Base-by-base conservation (phyloP, 1,139 yeast species). In the Lodderomyces pseudojiufengensis region DNA sequence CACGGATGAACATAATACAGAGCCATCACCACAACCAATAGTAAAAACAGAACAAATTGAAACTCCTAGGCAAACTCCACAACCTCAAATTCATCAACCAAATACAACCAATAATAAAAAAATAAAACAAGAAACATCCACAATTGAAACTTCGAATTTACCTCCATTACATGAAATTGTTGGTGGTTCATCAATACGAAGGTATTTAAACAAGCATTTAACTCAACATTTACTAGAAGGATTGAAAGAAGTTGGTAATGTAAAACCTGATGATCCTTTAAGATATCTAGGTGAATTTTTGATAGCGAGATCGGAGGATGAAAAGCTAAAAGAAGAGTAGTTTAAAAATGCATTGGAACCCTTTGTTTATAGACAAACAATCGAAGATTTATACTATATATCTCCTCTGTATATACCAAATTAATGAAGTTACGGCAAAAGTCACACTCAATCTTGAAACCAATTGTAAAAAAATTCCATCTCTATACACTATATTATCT, bases 141-240 rank as follows among this genome's bases (percentile, higher is more conserved):
- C n/a, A n/a, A 12, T 10, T 20, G 13, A 10, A 23, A 22, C 16
- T 20, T 7, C 31, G 8, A 33, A 36, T 9, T 36, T 41, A 23
- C 47, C 45, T 14, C 72, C 70, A 2, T 55, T 65, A 12, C 68
- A 72, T 27, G 83, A 79, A 45, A 69, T 80, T 12, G 80, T 82
- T 8, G 94, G 92, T 11, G 97, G 96, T 0, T 84, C 95, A 0
- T 79, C 86, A 1, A 70, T 87, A 3, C 73, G 97, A 46, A 77
- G 73, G 48, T 90, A 88, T 70, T 66, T 90, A 42, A 86, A 88
- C 53, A 67, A 76, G 44, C 70, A 83, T 40, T 71, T 90, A 28
- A 84, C 95, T 0, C 76, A 74, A 13, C 75, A 76, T 18, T 57
- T 90, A 27, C 61, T 86, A 16, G 78, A 75, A 24, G 95, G 95